Percentiles rank a stretch among this genome's conserved stretches.
These are phyloP conservation scores for Aspergillus funiculosus DNA, from an alignment of 495 filamentous ascomycete species.

Conservation along the genomic window DNA sequence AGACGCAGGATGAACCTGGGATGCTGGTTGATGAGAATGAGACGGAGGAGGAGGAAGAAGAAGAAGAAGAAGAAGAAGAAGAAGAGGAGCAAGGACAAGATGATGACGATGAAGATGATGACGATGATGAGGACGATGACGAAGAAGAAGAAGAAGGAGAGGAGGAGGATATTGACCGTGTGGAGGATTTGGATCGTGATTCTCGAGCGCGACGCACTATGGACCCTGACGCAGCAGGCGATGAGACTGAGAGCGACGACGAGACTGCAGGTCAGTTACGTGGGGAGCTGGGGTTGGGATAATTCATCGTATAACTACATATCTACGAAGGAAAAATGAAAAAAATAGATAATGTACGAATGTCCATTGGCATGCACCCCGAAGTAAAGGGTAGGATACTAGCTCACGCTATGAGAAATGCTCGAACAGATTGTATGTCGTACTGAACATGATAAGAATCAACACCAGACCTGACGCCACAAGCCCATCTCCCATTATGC, in stretches of 20 bases:
- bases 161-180: slow-evolving; percentile 58
- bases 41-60: slow-evolving; percentile 45
- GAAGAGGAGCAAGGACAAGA: slow-evolving; percentile 51
- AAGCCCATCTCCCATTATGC: no score
- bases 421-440: no score
- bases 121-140: slow-evolving; percentile 35
- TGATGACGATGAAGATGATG: slow-evolving; percentile 45
- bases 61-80: slow-evolving; percentile 48
- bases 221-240: slow-evolving; percentile 36
- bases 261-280: slow-evolving; percentile 41
- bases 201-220: slow-evolving; percentile 23
- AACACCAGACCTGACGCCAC: no score
- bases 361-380: no score
- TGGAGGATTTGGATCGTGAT: slow-evolving; percentile 52
- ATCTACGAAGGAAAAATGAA: not conserved
- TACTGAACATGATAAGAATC: no score
- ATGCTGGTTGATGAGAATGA: slow-evolving; percentile 55
- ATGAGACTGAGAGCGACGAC: slow-evolving; percentile 40
- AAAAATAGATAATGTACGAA: no score
- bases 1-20: slow-evolving; percentile 39
- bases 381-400: no score
- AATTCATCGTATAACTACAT: not conserved
- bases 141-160: slow-evolving; percentile 34
- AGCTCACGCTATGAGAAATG: no score
- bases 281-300: slow-evolving; percentile 39